A percentile compares a stretch with the other conserved stretches of the same genome.
These are phyloP conservation scores for Eucalyptus pauciflora DNA, from an alignment of 345 rosid species.

Conservation along the genomic window DNA sequence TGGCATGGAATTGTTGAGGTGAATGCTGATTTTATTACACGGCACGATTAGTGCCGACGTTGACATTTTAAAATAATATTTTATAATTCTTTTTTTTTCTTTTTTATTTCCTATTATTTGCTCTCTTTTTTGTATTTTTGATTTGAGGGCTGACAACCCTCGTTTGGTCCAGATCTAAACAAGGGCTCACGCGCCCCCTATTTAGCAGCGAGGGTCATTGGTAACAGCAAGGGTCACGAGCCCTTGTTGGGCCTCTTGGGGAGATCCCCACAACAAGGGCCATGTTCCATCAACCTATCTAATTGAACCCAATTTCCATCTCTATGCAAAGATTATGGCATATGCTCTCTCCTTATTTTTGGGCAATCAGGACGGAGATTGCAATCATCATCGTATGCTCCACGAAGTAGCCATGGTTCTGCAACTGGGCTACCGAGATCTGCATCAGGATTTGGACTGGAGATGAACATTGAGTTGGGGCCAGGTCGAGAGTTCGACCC, in stretches of 20 bases:
- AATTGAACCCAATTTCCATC: background rate
- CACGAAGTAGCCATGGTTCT: background rate
- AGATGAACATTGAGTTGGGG: background rate
- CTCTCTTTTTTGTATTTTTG: background rate
- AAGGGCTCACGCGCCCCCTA: background rate
- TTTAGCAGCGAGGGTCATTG: background rate
- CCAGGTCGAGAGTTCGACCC: background rate
- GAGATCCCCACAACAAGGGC: background rate
- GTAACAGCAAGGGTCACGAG: no score
- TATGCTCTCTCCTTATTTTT: background rate
- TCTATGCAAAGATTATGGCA: background rate
- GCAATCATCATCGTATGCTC: background rate
- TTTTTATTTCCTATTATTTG: no score
- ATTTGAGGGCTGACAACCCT: no score
- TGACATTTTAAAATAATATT: no score
- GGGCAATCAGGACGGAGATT: background rate
- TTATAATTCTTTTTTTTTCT: no score
- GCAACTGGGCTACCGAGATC: background rate
- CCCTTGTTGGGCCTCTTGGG: no score
- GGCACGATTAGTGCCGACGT: accelerated
- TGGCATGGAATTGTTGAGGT: no score
- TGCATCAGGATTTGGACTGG: background rate
- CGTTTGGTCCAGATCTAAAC: background rate
- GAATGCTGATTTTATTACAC: background rate
- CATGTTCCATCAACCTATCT: background rate